Percentiles rank a stretch among this genome's conserved stretches.
Conservation (phyloP, 2,329 filamentous ascomycete genomes). For the Lachnum nothofagi region DNA sequence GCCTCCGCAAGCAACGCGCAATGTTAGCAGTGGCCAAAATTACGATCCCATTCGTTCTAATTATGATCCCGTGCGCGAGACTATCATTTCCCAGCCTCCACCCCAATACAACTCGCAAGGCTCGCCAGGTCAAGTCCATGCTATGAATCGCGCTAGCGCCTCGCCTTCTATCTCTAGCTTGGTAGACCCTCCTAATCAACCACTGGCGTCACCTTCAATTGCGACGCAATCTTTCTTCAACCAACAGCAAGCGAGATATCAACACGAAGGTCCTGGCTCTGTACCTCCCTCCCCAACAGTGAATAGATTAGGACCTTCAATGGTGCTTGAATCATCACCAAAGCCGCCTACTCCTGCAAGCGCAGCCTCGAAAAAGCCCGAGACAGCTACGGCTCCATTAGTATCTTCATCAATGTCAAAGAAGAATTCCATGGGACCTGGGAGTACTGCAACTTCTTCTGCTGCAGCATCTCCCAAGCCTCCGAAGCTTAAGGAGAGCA, state of each 20-base stretch:
- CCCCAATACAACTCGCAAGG: slow-evolving; percentile 37
- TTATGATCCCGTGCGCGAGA: slow-evolving; percentile 60
- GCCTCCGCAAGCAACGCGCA: slow-evolving; percentile 41
- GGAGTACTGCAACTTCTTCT: slow-evolving; percentile 45
- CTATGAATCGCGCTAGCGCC: slow-evolving; percentile 68
- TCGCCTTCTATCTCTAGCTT: slow-evolving; percentile 90
- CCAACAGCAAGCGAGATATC: slow-evolving; percentile 27
- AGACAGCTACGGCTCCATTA: slow-evolving; percentile 7
- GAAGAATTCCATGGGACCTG: slow-evolving; percentile 39
- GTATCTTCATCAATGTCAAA: slow-evolving; percentile 24
- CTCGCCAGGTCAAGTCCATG: slow-evolving; percentile 40
- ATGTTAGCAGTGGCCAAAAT: slow-evolving; percentile 68
- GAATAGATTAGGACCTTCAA: slow-evolving; percentile 25
- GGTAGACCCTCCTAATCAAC: slow-evolving; percentile 61
- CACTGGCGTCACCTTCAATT: slow-evolving; percentile 29
- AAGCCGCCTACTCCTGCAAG: slow-evolving; percentile 21
- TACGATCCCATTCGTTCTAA: slow-evolving; percentile 86
- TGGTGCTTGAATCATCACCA: slow-evolving; percentile 14
- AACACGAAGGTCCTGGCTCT: slow-evolving; percentile 23
- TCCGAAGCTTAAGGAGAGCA: slow-evolving; percentile 45
- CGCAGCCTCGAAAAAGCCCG: slow-evolving; percentile 14
- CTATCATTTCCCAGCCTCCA: slow-evolving; percentile 44
- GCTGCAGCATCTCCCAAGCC: slow-evolving; percentile 52
- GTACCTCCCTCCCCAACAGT: slow-evolving; percentile 30
- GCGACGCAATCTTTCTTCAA: slow-evolving; percentile 33